A percentile compares a stretch with the other conserved stretches of the same genome.
phyloP scores from a whole-genome alignment of 2,329 filamentous ascomycete genomes.

The Parastagonospora nodorum region DNA sequence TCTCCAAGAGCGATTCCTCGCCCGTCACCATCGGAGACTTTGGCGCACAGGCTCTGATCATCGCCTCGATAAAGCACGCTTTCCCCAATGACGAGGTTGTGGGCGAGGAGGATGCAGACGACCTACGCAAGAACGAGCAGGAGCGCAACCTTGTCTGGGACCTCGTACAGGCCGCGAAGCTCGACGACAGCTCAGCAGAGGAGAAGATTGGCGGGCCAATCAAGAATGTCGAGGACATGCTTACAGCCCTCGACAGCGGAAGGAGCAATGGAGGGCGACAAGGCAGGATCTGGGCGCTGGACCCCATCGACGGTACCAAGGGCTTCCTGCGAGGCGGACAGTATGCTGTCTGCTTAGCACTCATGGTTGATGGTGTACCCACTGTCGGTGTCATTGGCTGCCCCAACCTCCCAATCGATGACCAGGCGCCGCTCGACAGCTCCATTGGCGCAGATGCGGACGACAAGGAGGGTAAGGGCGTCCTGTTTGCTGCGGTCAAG shows the following conservation, averaged over 20 bases:
- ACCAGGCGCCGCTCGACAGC: slow-evolving; percentile 71
- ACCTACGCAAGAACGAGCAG: slow-evolving; percentile 71
- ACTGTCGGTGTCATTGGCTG: slow-evolving; percentile 94
- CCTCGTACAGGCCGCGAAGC: slow-evolving; percentile 73
- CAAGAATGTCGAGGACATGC: slow-evolving; percentile 66
- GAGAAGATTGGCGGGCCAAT: slow-evolving; percentile 72
- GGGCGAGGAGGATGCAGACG: slow-evolving; percentile 89
- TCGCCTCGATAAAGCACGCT: slow-evolving; percentile 82
- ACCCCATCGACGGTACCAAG: slow-evolving; percentile 97
- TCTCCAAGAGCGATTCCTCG: slow-evolving; percentile 93
- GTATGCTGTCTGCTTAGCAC: slow-evolving; percentile 90
- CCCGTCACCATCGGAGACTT: slow-evolving; percentile 98
- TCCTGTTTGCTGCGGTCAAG: slow-evolving; percentile 83
- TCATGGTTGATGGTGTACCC: slow-evolving; percentile 92
- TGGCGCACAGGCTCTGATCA: slow-evolving; percentile 95
- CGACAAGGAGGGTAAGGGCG: slow-evolving; percentile 76
- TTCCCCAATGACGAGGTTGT: slow-evolving; percentile 93
- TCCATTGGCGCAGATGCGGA: slow-evolving; percentile 76
- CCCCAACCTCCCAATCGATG: slow-evolving; percentile 90
- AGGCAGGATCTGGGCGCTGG: slow-evolving; percentile 92
- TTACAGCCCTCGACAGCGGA: slow-evolving; percentile 62
- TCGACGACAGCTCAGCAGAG: slow-evolving; percentile 70
- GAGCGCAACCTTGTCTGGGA: slow-evolving; percentile 82
- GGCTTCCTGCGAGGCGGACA: slow-evolving; percentile 95
- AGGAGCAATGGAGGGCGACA: slow-evolving; percentile 71